phyloP scores from a whole-genome alignment of 2,329 filamentous ascomycete genomes.

The Aspergillus tanneri region DNA sequence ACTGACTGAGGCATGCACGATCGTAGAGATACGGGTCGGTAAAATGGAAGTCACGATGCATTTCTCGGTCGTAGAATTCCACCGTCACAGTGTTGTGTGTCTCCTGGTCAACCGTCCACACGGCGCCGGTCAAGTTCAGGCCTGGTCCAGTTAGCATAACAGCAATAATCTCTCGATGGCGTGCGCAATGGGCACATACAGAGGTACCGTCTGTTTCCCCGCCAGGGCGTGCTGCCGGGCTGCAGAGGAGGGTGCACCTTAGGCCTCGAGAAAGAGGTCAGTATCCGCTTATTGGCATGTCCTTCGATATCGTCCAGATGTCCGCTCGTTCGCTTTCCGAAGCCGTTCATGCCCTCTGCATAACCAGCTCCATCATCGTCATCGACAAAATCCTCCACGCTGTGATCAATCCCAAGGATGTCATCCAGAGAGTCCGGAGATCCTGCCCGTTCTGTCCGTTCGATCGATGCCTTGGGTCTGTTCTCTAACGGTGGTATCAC shows the following conservation, averaged over 20 bases:
- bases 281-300: slow-evolving; percentile 52
- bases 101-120: slow-evolving; percentile 97
- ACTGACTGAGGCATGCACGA: slow-evolving; percentile 79
- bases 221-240: slow-evolving; percentile 92
- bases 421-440: slow-evolving; percentile 78
- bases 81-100: slow-evolving; percentile 91
- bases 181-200: slow-evolving; percentile 52
- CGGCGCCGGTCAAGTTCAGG: slow-evolving; percentile 87
- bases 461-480: slow-evolving; percentile 54
- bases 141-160: slow-evolving; percentile 36
- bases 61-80: slow-evolving; percentile 94
- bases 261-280: slow-evolving; percentile 55
- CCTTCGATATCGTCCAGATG: slow-evolving; percentile 49
- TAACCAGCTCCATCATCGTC: slow-evolving; percentile 97
- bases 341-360: slow-evolving; percentile 61
- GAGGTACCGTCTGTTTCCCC: slow-evolving; percentile 88
- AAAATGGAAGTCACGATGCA: slow-evolving; percentile 93
- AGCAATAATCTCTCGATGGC: neutral
- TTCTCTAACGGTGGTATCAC: slow-evolving; percentile 57
- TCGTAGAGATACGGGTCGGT: slow-evolving; percentile 95
- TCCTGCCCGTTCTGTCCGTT: slow-evolving; percentile 57
- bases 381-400: slow-evolving; percentile 79
- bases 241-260: slow-evolving; percentile 83
- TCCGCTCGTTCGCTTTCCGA: slow-evolving; percentile 61
- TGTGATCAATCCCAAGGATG: slow-evolving; percentile 65